Conservation (phyloP, 148 eudicot genomes). For the Amaranthus hypochondriacus region DNA sequence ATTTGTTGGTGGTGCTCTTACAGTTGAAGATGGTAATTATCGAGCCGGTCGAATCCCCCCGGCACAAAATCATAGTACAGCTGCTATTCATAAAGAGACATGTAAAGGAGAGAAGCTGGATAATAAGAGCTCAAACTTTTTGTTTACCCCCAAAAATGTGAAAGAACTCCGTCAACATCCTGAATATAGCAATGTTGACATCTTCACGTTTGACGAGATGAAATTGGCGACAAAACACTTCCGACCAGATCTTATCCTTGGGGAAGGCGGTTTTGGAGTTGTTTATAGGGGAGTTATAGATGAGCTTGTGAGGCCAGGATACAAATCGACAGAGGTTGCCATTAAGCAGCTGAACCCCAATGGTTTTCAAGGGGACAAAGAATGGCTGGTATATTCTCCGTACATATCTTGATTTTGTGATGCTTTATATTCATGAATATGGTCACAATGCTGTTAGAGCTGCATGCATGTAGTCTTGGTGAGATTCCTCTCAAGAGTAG, state of each 20-base stretch:
- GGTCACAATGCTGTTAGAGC: not conserved
- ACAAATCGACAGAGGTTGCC: constrained; percentile 62
- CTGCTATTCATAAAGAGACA: constrained; percentile 20
- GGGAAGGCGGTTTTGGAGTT: constrained; percentile 92
- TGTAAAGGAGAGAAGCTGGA: constrained; percentile 28
- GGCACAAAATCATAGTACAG: constrained; percentile 21
- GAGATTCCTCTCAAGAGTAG: not conserved
- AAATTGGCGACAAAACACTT: constrained; percentile 74
- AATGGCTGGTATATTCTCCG: constrained; percentile 73
- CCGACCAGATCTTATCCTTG: constrained; percentile 77
- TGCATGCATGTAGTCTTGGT: not conserved
- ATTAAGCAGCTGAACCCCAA: constrained; percentile 84
- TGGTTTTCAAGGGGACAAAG: constrained; percentile 84
- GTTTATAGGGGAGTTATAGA: constrained; percentile 78
- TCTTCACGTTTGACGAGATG: constrained; percentile 85
- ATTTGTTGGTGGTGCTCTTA: constrained; percentile 4
- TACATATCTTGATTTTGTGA: constrained; percentile 3
- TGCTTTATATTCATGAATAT: constrained; percentile 10
- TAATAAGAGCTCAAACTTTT: constrained; percentile 33
- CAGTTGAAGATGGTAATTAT: constrained; percentile 27
- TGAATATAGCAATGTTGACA: constrained; percentile 62
- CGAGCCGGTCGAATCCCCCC: constrained; percentile 20
- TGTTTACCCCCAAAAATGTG: constrained; percentile 60
- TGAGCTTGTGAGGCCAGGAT: constrained; percentile 72
- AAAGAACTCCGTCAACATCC: constrained; percentile 70